A percentile compares a stretch with the other conserved stretches of the same genome.
These are phyloP conservation scores for Colletotrichum musicola DNA, from an alignment of 2,329 filamentous ascomycete genomes.

Conservation along the genomic window DNA sequence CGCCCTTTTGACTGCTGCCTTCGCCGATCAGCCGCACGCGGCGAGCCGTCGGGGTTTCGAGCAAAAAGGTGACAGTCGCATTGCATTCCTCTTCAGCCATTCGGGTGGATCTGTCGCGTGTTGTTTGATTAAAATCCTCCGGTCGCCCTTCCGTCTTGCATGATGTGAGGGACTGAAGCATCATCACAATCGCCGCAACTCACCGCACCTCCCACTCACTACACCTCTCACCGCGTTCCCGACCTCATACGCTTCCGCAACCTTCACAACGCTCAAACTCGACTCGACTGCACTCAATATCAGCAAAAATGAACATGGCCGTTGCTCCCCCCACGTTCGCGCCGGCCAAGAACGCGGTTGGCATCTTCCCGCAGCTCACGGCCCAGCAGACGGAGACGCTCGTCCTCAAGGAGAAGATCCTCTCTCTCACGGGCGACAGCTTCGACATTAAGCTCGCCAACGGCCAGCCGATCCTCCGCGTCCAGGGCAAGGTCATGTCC, in stretches of 20 bases:
- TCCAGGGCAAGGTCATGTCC: conserved; percentile 67
- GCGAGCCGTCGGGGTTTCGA: background rate
- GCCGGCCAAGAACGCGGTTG: conserved; percentile 49
- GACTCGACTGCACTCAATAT: background rate
- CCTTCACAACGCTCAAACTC: too few species aligned
- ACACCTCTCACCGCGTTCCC: too few species aligned
- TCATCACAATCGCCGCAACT: too few species aligned
- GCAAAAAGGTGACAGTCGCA: background rate
- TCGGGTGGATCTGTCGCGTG: background rate
- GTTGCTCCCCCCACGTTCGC: conserved; percentile 40
- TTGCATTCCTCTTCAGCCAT: background rate
- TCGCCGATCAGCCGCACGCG: background rate
- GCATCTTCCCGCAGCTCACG: conserved; percentile 55
- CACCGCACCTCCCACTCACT: background rate
- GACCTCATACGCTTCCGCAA: too few species aligned
- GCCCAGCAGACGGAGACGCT: conserved; percentile 60
- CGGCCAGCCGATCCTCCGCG: conserved; percentile 66
- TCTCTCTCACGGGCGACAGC: conserved; percentile 73
- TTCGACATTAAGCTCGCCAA: conserved; percentile 71
- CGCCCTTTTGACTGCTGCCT: background rate
- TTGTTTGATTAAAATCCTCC: background rate
- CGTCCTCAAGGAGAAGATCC: conserved; percentile 70
- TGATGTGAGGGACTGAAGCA: too few species aligned
- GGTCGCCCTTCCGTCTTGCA: background rate
- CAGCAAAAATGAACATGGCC: background rate